Conservation (phyloP, 1,139 yeast genomes). For the Suhomyces yuchorum region DNA sequence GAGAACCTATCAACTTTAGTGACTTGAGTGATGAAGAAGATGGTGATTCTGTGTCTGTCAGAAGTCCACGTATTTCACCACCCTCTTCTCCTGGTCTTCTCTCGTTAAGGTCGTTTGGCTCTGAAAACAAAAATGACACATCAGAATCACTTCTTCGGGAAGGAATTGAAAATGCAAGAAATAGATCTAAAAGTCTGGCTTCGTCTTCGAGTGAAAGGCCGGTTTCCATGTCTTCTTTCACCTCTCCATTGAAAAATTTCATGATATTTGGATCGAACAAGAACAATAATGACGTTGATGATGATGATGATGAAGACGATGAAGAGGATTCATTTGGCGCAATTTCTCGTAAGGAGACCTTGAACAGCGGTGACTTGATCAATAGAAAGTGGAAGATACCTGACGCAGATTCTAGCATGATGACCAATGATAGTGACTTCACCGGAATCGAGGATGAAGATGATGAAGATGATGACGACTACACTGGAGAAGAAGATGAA, state of each 20-base stretch:
- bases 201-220: conserved; percentile 26
- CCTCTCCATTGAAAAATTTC: conserved; percentile 47
- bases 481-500: conserved; percentile 11
- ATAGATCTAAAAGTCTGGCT: conserved; percentile 13
- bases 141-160: conserved; percentile 4
- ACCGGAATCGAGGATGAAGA: conserved; percentile 15
- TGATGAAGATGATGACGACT: conserved; percentile 13
- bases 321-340: conserved; percentile 8
- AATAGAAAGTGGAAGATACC: conserved; percentile 6
- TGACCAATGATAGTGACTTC: conserved; percentile 17
- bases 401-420: conserved; percentile 11
- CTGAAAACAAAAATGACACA: conserved; percentile 6
- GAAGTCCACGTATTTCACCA: conserved; percentile 4
- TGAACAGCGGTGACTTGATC: conserved; percentile 8
- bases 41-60: neutral
- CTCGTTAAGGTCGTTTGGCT: conserved; percentile 19
- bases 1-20: conserved; percentile 66
- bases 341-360: conserved; percentile 3
- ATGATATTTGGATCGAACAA: conserved; percentile 37
- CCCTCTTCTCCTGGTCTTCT: conserved; percentile 22
- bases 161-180: conserved; percentile 3
- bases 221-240: conserved; percentile 38
- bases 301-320: conserved; percentile 16
- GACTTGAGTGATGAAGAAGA: conserved; percentile 55
- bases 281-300: conserved; percentile 15